Percentiles rank a stretch among this genome's conserved stretches.
phyloP scores from a whole-genome alignment of 306 rosid genomes.

The Quercus parvula region DNA sequence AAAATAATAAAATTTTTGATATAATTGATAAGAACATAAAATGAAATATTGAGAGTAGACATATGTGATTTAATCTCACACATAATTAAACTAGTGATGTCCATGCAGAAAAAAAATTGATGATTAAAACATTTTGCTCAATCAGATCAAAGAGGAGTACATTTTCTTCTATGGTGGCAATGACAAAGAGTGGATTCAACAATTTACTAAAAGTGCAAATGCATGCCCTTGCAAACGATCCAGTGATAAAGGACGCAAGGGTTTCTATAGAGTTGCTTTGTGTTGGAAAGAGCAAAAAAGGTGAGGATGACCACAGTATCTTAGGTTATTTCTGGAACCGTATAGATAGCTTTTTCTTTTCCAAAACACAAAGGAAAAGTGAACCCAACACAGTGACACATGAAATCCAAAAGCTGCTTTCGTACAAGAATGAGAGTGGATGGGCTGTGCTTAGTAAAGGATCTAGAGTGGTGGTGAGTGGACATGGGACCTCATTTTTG shows the following conservation, averaged over 20 bases:
- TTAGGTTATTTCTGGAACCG: slow-evolving; percentile 31
- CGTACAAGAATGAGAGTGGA: slow-evolving; percentile 66
- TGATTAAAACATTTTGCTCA: background rate
- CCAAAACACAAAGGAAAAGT: background rate
- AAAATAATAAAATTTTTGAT: no score
- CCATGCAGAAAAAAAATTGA: no score
- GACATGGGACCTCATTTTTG: slow-evolving; percentile 46
- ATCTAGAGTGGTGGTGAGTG: slow-evolving; percentile 34
- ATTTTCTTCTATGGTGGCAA: slow-evolving; percentile 50
- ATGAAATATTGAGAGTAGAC: no score
- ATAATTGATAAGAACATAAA: no score
- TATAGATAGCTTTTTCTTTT: slow-evolving; percentile 24
- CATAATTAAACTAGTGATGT: no score
- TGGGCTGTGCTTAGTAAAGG: slow-evolving; percentile 67
- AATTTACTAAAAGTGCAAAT: slow-evolving; percentile 17
- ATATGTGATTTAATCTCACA: no score
- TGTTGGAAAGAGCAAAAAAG: slow-evolving; percentile 25
- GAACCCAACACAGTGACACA: slow-evolving; percentile 22
- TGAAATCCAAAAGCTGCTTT: slow-evolving; percentile 58
- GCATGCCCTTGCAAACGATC: slow-evolving; percentile 18
- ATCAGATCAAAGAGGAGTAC: slow-evolving; percentile 34
- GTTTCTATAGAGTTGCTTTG: background rate
- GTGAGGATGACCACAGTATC: slow-evolving; percentile 25
- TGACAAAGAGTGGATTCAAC: slow-evolving; percentile 28
- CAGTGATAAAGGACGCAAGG: slow-evolving; percentile 9